Evolutionary conservation across 768 basidiomycete species (phyloP).

Genomic region (Serendipita sp.): DNA sequence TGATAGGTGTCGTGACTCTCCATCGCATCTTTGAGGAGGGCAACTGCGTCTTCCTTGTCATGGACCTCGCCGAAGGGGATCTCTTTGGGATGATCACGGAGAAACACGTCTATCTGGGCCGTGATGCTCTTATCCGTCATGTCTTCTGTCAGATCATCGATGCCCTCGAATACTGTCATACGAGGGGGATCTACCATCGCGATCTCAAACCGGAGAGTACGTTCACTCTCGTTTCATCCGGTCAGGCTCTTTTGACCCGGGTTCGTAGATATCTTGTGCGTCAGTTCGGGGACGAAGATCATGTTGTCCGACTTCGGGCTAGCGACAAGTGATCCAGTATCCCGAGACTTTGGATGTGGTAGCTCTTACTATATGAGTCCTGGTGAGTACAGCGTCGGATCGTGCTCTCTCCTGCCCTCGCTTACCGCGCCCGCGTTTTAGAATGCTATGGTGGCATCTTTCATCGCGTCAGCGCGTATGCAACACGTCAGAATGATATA

Average conservation of each 20-base stretch:
- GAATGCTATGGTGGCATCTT: slow-evolving; percentile 46
- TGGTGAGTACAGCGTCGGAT: slow-evolving; percentile 22
- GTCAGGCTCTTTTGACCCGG: too few relatives aligned
- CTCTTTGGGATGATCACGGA: slow-evolving; percentile 82
- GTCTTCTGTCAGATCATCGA: slow-evolving; percentile 91
- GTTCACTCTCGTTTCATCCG: slow-evolving; percentile 9
- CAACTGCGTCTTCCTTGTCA: slow-evolving; percentile 55
- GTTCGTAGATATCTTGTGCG: slow-evolving; percentile 58
- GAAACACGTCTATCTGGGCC: slow-evolving; percentile 62
- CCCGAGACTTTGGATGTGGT: slow-evolving; percentile 86
- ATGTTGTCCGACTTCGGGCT: slow-evolving; percentile 34
- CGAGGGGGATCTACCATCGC: slow-evolving; percentile 83
- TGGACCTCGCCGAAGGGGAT: slow-evolving; percentile 66
- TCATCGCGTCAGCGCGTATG: slow-evolving; percentile 52
- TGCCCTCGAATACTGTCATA: slow-evolving; percentile 86
- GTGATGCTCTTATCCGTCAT: slow-evolving; percentile 69
- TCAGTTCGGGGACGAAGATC: slow-evolving; percentile 24
- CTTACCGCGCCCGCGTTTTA: too few relatives aligned
- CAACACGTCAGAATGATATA: slow-evolving; percentile 78
- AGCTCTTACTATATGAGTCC: slow-evolving; percentile 98
- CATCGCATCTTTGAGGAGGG: slow-evolving; percentile 47
- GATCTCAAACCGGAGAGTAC: slow-evolving; percentile 87
- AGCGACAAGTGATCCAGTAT: slow-evolving; percentile 71
- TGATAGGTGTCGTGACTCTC: slow-evolving; percentile 53
- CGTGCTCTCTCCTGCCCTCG: too few relatives aligned